Evolutionary conservation across 768 basidiomycete species (phyloP).

Genomic region (Hericium rajendrae): DNA sequence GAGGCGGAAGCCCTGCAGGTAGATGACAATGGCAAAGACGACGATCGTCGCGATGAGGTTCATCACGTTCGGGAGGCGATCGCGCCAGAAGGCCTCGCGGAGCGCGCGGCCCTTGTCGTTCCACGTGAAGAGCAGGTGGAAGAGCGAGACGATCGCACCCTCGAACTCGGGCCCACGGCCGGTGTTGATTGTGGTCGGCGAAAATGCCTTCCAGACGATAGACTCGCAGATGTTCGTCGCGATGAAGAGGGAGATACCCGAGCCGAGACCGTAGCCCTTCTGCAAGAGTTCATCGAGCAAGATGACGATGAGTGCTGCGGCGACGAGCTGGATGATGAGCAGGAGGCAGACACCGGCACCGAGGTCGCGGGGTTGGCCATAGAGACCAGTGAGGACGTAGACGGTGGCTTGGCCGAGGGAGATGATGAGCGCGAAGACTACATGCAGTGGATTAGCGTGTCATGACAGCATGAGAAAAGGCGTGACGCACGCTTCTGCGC

Average conservation of each 20-base stretch:
- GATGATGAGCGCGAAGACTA: constrained; percentile 96
- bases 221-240: constrained; percentile 99
- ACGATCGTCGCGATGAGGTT: constrained; percentile 87
- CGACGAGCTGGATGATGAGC: constrained; percentile 91
- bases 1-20: constrained; percentile 97
- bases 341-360: constrained; percentile 96
- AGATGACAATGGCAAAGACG: constrained; percentile 93
- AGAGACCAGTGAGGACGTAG: constrained; percentile 93
- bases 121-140: constrained; percentile 98
- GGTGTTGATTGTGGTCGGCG: constrained; percentile 95
- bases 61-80: constrained; percentile 95
- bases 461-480: neutral
- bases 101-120: constrained; percentile 96
- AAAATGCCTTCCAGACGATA: constrained; percentile 99
- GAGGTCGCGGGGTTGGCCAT: constrained; percentile 86
- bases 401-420: constrained; percentile 94
- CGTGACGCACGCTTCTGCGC: constrained; percentile 84
- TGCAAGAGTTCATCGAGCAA: constrained; percentile 98
- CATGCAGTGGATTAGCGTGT: neutral
- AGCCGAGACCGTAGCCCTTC: constrained; percentile 97
- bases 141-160: constrained; percentile 89
- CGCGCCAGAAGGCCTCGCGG: constrained; percentile 97
- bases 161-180: constrained; percentile 98
- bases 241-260: constrained; percentile 97
- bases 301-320: constrained; percentile 92